Conservation (phyloP, 2,329 filamentous ascomycete species). For the Monilinia aucupariae region DNA sequence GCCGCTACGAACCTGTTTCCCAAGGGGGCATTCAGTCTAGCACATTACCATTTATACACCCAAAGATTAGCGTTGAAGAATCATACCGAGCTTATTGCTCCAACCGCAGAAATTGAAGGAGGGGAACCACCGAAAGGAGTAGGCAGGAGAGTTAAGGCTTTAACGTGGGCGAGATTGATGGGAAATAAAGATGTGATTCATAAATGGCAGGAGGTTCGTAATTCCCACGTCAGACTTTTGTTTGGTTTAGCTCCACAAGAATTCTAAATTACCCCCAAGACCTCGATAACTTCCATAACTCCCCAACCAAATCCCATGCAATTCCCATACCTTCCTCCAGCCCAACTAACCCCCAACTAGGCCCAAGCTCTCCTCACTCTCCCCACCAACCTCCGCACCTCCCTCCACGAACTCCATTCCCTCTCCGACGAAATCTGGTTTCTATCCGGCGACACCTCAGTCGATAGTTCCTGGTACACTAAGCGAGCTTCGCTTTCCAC, state of each 20-base stretch:
- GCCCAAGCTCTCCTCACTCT: conserved; percentile 88
- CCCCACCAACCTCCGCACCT: conserved; percentile 68
- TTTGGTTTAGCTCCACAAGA: too few species aligned
- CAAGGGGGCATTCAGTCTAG: conserved; percentile 72
- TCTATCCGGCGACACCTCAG: conserved; percentile 72
- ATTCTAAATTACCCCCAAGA: neutral
- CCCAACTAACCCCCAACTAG: conserved; percentile 19
- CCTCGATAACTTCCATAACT: neutral
- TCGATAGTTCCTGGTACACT: conserved; percentile 86
- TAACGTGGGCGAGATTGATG: conserved; percentile 72
- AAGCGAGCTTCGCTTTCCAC: conserved; percentile 58
- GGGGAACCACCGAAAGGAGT: conserved; percentile 41
- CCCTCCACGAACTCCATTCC: conserved; percentile 70
- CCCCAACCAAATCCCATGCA: neutral
- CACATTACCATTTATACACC: conserved; percentile 69
- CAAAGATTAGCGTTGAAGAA: conserved; percentile 54
- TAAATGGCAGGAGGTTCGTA: conserved; percentile 77
- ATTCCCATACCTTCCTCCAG: neutral
- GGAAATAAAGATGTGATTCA: conserved; percentile 68
- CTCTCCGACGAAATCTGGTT: conserved; percentile 92
- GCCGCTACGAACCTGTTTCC: conserved; percentile 80
- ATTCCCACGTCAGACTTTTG: neutral
- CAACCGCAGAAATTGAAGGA: conserved; percentile 38
- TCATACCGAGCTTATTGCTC: conserved; percentile 24
- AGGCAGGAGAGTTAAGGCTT: conserved; percentile 58